A percentile compares a stretch with the other conserved stretches of the same genome.
Conservation (phyloP, 192 early-diverging fungal species). For the Gorgonomyces haynaldii region DNA sequence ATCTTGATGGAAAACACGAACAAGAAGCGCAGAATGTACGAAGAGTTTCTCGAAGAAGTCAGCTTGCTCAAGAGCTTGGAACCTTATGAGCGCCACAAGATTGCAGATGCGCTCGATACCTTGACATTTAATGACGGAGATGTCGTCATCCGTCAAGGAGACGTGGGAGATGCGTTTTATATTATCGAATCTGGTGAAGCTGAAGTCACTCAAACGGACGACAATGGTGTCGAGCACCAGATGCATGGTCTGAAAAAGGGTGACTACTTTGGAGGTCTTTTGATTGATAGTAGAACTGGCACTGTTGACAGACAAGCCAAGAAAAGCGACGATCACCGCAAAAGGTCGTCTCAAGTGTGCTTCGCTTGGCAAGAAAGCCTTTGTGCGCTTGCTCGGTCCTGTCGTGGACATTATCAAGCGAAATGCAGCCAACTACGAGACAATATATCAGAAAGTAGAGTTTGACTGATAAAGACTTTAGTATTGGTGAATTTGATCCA, state of each 20-base stretch:
- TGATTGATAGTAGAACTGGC: conserved; percentile 67
- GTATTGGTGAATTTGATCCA: background rate
- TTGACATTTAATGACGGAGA: conserved; percentile 74
- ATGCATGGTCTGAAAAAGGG: conserved; percentile 56
- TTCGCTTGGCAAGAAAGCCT: conserved; percentile 87
- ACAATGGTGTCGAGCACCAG: conserved; percentile 60
- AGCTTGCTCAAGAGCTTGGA: conserved; percentile 77
- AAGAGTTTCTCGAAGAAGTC: conserved; percentile 89
- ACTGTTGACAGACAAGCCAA: conserved; percentile 83
- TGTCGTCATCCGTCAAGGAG: conserved; percentile 81
- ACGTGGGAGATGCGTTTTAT: conserved; percentile 87
- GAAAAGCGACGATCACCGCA: conserved; percentile 80
- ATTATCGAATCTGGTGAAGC: conserved; percentile 91
- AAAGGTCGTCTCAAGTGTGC: conserved; percentile 89
- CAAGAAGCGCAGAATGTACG: conserved; percentile 91
- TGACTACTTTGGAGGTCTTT: conserved; percentile 88
- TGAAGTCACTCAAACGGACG: conserved; percentile 65
- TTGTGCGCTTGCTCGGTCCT: conserved; percentile 88
- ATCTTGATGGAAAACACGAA: conserved; percentile 98
- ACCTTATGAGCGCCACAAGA: conserved; percentile 96
- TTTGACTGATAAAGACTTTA: conserved; percentile 4
- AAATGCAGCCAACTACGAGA: conserved; percentile 83
- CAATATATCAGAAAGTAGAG: conserved; percentile 15
- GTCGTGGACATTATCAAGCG: conserved; percentile 91
- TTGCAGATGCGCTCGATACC: conserved; percentile 95